Evolutionary conservation across 257 asterid genomes (phyloP).

Genomic region (Mitragyna speciosa): DNA sequence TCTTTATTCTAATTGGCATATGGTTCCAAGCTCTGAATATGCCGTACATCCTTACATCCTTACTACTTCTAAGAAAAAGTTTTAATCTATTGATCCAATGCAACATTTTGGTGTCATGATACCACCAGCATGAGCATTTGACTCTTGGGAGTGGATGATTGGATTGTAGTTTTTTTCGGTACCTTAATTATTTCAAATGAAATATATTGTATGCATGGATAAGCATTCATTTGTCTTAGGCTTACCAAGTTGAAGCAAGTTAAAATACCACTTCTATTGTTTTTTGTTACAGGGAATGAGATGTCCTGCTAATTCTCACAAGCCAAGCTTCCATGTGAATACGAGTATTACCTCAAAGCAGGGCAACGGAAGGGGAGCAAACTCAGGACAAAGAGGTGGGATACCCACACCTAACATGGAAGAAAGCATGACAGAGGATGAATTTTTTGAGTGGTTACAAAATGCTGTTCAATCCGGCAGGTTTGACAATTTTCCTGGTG

Average conservation of each 20-base stretch:
- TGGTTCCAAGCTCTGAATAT: background rate
- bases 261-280: background rate
- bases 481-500: slow-evolving; percentile 52
- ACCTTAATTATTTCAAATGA: background rate
- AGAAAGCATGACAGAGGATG: slow-evolving; percentile 83
- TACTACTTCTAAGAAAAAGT: background rate
- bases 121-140: background rate
- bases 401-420: slow-evolving; percentile 56
- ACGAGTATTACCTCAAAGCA: slow-evolving; percentile 62
- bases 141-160: background rate
- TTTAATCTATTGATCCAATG: background rate
- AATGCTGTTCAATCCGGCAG: slow-evolving; percentile 69
- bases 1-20: background rate
- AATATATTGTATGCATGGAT: background rate
- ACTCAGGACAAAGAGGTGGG: slow-evolving; percentile 59
- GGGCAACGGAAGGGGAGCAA: slow-evolving; percentile 45
- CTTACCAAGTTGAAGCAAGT: background rate
- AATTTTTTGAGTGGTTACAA: slow-evolving; percentile 81
- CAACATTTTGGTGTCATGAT: background rate
- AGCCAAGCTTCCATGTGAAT: slow-evolving; percentile 87
- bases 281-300: slow-evolving; percentile 70
- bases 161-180: background rate
- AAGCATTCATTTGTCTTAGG: background rate
- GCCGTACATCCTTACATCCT: too few relatives aligned
- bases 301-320: slow-evolving; percentile 80